Percentiles rank a stretch among this genome's conserved stretches.
Evolutionary conservation across 768 basidiomycete genomes (phyloP).

Genomic region (Sporobolomyces phaffii): DNA sequence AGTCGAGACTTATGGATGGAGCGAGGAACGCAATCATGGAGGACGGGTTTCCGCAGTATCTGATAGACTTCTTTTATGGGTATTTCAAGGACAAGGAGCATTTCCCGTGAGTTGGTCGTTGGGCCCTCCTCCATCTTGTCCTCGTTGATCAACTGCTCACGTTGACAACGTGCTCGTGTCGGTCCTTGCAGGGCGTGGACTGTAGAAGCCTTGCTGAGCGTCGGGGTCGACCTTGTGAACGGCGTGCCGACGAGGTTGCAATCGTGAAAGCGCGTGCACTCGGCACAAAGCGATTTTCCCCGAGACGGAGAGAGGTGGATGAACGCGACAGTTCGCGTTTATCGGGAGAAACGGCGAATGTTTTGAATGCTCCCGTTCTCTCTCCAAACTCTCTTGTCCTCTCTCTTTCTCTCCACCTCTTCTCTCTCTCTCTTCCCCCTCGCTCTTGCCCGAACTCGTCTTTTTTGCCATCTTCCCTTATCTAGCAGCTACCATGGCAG

Average conservation of each 20-base stretch:
- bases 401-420: no score
- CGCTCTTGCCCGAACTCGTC: no score
- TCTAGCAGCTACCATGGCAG: background rate
- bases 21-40: constrained; percentile 73
- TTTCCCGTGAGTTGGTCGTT: constrained; percentile 34
- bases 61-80: constrained; percentile 65
- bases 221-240: constrained; percentile 74
- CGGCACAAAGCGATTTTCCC: no score
- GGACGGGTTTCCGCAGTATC: constrained; percentile 70
- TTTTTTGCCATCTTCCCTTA: no score
- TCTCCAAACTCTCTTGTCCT: background rate
- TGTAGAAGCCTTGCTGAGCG: constrained; percentile 71
- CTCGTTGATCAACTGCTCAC: no score
- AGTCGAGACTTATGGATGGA: constrained; percentile 61
- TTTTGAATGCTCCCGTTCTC: no score
- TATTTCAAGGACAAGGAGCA: constrained; percentile 75
- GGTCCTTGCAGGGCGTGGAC: constrained; percentile 69
- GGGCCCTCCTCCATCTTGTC: background rate
- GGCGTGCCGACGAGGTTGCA: constrained; percentile 45
- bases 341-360: no score
- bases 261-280: background rate
- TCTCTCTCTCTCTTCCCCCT: background rate
- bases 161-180: no score
- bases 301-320: no score
- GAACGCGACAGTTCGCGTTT: no score